These are phyloP conservation scores for Platanus orientalis DNA, from an alignment of 164 flowering plant genomes.

Conservation along the genomic window DNA sequence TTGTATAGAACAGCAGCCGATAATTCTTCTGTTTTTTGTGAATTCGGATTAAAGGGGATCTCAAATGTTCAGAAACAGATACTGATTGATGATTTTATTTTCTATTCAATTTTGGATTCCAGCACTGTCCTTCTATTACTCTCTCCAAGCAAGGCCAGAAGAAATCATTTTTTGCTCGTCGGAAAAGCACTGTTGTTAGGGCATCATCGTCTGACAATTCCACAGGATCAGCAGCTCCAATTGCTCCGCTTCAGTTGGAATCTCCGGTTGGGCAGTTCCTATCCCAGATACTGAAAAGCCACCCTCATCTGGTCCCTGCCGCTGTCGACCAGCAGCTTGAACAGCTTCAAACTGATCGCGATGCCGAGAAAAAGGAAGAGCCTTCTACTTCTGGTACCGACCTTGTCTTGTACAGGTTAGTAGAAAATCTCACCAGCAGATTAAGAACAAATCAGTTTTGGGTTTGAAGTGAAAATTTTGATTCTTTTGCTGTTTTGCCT, in stretches of 20 bases:
- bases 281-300: slow-evolving; percentile 69
- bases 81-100: neutral
- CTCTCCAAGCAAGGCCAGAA: slow-evolving; percentile 25
- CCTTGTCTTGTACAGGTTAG: slow-evolving; percentile 75
- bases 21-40: neutral
- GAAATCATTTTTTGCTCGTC: slow-evolving; percentile 17
- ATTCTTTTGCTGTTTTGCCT: no score
- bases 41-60: neutral
- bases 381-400: slow-evolving; percentile 72
- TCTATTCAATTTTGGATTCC: slow-evolving; percentile 14
- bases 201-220: slow-evolving; percentile 48
- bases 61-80: neutral
- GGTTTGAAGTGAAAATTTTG: neutral
- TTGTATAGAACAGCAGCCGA: neutral
- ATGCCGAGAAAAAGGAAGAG: slow-evolving; percentile 58
- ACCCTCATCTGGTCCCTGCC: slow-evolving; percentile 91
- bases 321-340: slow-evolving; percentile 96
- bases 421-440: neutral
- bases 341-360: slow-evolving; percentile 76
- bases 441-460: neutral
- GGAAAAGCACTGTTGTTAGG: slow-evolving; percentile 32
- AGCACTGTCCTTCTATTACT: slow-evolving; percentile 24
- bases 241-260: slow-evolving; percentile 88
- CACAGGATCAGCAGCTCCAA: slow-evolving; percentile 28
- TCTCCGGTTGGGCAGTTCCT: slow-evolving; percentile 87